Percentiles rank a stretch among this genome's conserved stretches.
These are phyloP conservation scores for Candida odintsovae DNA, from an alignment of 805 yeast genomes.

Conservation along the genomic window DNA sequence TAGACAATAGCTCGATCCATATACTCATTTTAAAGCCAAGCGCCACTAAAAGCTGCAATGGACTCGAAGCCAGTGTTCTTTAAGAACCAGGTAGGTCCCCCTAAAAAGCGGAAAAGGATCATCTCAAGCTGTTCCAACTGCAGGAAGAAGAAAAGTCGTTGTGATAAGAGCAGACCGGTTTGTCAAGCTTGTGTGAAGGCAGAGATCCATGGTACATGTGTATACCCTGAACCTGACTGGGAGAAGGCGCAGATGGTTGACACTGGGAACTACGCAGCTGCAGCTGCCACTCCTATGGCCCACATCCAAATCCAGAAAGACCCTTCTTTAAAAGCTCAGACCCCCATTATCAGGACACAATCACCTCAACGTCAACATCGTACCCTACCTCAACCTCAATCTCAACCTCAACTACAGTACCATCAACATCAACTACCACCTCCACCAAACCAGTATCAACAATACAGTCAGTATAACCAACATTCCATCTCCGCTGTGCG, in stretches of 20 bases:
- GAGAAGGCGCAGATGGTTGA: conserved; percentile 26
- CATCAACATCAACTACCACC: not conserved
- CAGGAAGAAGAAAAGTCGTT: conserved; percentile 23
- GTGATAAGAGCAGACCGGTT: conserved; percentile 45
- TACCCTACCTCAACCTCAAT: not conserved
- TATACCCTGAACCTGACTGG: conserved; percentile 54
- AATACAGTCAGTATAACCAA: not conserved
- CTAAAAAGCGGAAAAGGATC: conserved; percentile 18
- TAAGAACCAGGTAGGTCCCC: conserved; percentile 11
- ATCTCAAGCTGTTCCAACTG: conserved; percentile 23
- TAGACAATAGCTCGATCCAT: not conserved
- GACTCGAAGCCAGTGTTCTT: not conserved
- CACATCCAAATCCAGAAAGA: conserved; percentile 10
- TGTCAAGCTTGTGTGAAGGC: conserved; percentile 48
- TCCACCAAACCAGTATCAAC: not conserved
- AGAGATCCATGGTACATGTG: conserved; percentile 42
- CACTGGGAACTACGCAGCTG: conserved; percentile 13
- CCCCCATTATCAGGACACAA: not conserved
- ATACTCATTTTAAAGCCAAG: not conserved
- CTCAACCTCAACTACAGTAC: not conserved
- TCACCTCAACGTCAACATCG: not conserved
- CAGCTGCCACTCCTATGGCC: conserved; percentile 23
- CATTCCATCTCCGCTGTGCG: not conserved
- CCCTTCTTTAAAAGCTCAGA: not conserved
- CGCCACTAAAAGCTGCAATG: not conserved